These are phyloP conservation scores for Pseudovirgaria hyperparasitica DNA, from an alignment of 2,329 filamentous ascomycete species.

Conservation along the genomic window DNA sequence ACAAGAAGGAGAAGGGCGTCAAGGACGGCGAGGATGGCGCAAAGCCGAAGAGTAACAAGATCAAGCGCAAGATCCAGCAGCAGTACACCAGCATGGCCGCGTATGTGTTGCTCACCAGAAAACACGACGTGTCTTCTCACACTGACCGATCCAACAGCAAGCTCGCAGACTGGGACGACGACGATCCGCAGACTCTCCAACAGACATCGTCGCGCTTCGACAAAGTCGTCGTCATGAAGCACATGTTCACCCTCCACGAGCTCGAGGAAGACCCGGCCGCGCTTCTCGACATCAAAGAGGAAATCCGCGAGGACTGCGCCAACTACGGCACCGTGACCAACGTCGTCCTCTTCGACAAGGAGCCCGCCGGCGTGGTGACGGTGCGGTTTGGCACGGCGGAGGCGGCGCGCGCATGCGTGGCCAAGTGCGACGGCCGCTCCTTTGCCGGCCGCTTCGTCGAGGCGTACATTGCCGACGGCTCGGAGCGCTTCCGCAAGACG, in stretches of 20 bases:
- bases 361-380: conserved; percentile 71
- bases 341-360: conserved; percentile 78
- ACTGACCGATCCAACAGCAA: conserved; percentile 42
- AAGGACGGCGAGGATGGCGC: conserved; percentile 37
- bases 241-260: conserved; percentile 85
- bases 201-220: conserved; percentile 50
- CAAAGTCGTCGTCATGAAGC: conserved; percentile 74
- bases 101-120: neutral
- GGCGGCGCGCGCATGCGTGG: conserved; percentile 59
- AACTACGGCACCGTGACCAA: conserved; percentile 84
- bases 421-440: conserved; percentile 53
- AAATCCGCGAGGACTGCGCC: conserved; percentile 78
- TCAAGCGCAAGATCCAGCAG: conserved; percentile 79
- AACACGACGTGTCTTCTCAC: conserved; percentile 8
- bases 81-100: conserved; percentile 27
- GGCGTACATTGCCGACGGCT: conserved; percentile 58
- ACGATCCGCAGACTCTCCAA: conserved; percentile 53
- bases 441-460: conserved; percentile 63
- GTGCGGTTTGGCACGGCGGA: conserved; percentile 66
- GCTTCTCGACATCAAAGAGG: conserved; percentile 84
- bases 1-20: conserved; percentile 73
- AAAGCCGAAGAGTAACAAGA: conserved; percentile 79
- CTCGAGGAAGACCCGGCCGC: conserved; percentile 74
- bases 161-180: conserved; percentile 90
- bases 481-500: conserved; percentile 61